phyloP scores from a whole-genome alignment of 129 eudicot genomes.

The Flaveria trinervia region DNA sequence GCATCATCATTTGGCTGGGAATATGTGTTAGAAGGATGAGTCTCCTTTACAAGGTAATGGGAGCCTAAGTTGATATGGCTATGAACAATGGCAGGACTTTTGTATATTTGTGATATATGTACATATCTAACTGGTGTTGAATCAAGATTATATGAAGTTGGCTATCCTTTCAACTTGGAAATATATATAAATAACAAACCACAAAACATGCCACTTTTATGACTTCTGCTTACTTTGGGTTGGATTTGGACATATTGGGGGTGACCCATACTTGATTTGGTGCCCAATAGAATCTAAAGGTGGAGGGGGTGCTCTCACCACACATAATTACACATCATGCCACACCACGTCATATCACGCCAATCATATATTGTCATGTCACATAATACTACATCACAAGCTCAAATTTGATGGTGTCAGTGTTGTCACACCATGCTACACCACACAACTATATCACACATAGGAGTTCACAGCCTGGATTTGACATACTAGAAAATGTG shows the following conservation, averaged over 20 bases:
- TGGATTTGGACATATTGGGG: not conserved
- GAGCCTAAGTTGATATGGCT: constrained; percentile 22
- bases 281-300: not conserved
- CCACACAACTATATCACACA: too few relatives aligned
- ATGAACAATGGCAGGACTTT: not conserved
- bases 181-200: not conserved
- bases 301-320: too few relatives aligned
- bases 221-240: too few relatives aligned
- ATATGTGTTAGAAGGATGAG: constrained; percentile 60
- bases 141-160: constrained; percentile 13
- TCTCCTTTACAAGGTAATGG: not conserved
- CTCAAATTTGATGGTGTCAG: too few relatives aligned
- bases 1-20: constrained; percentile 61
- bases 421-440: too few relatives aligned
- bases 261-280: not conserved
- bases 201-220: too few relatives aligned
- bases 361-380: too few relatives aligned
- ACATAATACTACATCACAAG: too few relatives aligned
- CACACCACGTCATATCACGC: too few relatives aligned
- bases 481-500: too few relatives aligned
- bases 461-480: too few relatives aligned
- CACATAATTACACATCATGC: too few relatives aligned
- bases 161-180: not conserved
- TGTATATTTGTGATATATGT: constrained; percentile 26
- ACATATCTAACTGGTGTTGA: not conserved